Conservation (phyloP, 2,329 filamentous ascomycete species). For the Podosphaera leucotricha region DNA sequence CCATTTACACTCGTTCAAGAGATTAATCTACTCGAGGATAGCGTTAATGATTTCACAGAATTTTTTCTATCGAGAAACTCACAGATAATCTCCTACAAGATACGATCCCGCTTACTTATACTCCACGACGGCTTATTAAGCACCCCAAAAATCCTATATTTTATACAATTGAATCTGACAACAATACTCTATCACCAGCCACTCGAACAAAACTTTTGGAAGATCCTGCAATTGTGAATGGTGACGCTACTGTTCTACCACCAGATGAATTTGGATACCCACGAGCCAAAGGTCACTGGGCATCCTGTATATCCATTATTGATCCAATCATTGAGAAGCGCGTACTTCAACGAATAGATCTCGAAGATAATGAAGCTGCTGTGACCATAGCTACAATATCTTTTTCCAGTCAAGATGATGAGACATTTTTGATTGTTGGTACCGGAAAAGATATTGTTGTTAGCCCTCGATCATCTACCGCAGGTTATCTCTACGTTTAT, state of each 20-base stretch:
- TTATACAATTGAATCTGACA: constrained; percentile 85
- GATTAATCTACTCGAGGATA: neutral
- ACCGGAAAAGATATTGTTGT: constrained; percentile 77
- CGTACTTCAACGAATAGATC: constrained; percentile 54
- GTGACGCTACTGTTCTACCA: constrained; percentile 44
- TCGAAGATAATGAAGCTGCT: constrained; percentile 78
- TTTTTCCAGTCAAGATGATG: constrained; percentile 72
- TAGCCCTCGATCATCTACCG: constrained; percentile 48
- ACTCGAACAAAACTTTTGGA: constrained; percentile 51
- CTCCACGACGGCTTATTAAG: constrained; percentile 65
- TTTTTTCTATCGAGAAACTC: constrained; percentile 75
- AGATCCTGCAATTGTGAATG: constrained; percentile 47
- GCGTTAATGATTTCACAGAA: constrained; percentile 29
- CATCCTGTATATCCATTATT: constrained; percentile 80
- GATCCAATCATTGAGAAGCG: constrained; percentile 56
- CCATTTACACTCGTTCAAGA: neutral
- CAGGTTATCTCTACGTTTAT: constrained; percentile 81
- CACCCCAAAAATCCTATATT: constrained; percentile 77
- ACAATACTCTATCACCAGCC: constrained; percentile 67
- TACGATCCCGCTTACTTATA: constrained; percentile 69
- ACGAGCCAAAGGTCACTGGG: constrained; percentile 65
- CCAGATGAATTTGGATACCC: constrained; percentile 79
- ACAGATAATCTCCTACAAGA: constrained; percentile 71
- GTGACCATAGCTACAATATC: constrained; percentile 65
- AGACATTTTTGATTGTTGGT: constrained; percentile 79